phyloP scores from a whole-genome alignment of 2,329 filamentous ascomycete species.

The Trichophyton benhamiae region DNA sequence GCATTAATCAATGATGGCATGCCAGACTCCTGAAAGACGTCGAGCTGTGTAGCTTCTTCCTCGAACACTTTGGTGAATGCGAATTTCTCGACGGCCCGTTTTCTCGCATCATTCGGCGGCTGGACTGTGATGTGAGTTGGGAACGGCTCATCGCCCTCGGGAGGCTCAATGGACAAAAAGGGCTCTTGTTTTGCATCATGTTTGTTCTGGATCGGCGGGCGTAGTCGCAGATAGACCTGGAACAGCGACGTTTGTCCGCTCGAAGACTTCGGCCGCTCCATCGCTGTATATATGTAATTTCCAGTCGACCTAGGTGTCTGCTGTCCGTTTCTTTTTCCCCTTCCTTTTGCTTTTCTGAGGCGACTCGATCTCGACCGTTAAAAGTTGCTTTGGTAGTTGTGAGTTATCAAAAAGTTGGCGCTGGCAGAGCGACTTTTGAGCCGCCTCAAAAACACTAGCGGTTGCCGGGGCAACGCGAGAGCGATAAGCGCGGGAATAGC shows the following conservation, averaged over 20 bases:
- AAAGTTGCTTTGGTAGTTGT: background rate
- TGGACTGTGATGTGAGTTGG: constrained; percentile 64
- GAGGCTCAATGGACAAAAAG: constrained; percentile 57
- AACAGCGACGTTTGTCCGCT: constrained; percentile 48
- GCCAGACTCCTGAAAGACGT: constrained; percentile 71
- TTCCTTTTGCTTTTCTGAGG: background rate
- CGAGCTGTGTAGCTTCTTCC: constrained; percentile 69
- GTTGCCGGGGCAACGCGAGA: background rate
- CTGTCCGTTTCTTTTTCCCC: background rate
- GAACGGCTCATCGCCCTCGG: constrained; percentile 26
- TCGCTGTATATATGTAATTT: background rate
- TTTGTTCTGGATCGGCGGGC: constrained; percentile 44
- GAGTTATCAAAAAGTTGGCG: background rate
- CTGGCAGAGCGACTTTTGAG: background rate
- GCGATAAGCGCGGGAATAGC: background rate
- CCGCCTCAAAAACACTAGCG: background rate
- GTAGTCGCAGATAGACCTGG: constrained; percentile 78
- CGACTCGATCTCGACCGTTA: background rate
- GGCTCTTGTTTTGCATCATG: constrained; percentile 22
- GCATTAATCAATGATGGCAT: constrained; percentile 66
- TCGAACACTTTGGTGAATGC: constrained; percentile 90
- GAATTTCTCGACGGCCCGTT: constrained; percentile 83
- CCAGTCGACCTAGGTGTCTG: background rate
- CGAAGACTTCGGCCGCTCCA: constrained; percentile 29
- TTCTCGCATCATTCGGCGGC: constrained; percentile 68